Evolutionary conservation across 805 yeast species (phyloP), one percentile per base, ranked within the genome.

Genomic region (Kluyveromyces starmeri): DNA sequence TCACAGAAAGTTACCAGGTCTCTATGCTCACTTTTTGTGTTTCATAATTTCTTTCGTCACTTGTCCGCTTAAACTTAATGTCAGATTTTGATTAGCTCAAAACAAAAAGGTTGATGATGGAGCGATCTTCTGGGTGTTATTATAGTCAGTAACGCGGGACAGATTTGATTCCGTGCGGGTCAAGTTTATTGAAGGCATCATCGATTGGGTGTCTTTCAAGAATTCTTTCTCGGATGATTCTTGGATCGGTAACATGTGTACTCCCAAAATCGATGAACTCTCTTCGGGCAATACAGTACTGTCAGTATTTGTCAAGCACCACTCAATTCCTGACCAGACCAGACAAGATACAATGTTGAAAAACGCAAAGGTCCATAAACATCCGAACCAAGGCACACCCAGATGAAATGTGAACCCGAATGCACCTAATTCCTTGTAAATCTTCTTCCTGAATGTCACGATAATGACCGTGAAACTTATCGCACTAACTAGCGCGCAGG

Each of bases 261-360:
- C 19, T 4, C 33, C 33, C n/a, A 30, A 10, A 18, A 20, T 21
- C 6, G 26, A 21, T 10, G 16, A 11, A 15, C 12, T 20, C 10
- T 20, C 23, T 7, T 9, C 26, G 4, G 16, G 2, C 4, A n/a
- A 16, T 13, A 10, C 33, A 4, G 16, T 13, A 5, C 13, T 4
- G 4, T 21, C 33, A 12, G 6, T 20, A 5, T 20, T 30, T 14
- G 26, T 30, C 6, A 55, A 36, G 40, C 61, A 56, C 61, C 61
- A 56, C 41, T 53, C 61, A 7, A 55, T 33, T 23, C 61, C 61
- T 4, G 57, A 46, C 60, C 61, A 56, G 3, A 50, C 45, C 6
- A 51, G 34, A 21, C 52, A 44, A 10, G 55, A 48, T 2, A 53
- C 27, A 9, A 42, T 30, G 8, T 48, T 38, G 19, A 47, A 44